A percentile compares a stretch with the other conserved stretches of the same genome.
Conservation (phyloP, 179 eudicot species). For the Beta lomatogona region DNA sequence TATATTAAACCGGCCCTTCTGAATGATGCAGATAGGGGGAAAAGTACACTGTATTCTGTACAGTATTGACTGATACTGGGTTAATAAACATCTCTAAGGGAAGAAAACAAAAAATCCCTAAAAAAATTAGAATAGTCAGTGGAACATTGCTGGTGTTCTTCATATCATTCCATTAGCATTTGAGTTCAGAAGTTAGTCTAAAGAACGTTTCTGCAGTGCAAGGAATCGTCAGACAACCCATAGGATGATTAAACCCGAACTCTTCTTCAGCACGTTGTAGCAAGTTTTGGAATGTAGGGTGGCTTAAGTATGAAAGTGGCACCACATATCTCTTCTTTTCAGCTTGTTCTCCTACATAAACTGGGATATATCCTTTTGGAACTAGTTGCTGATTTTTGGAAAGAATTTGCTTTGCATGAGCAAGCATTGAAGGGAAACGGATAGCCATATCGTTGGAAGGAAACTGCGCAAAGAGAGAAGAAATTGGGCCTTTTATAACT, state of each 20-base stretch:
- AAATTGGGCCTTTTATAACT: not conserved
- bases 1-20: conserved; percentile 19
- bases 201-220: conserved; percentile 24
- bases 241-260: conserved; percentile 41
- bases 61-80: not conserved
- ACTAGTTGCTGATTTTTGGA: conserved; percentile 29
- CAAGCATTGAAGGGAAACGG: conserved; percentile 33
- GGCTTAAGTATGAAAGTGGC: conserved; percentile 32
- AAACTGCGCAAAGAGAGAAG: not conserved
- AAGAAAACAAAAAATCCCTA: not conserved
- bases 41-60: conserved; percentile 9
- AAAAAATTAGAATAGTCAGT: not conserved
- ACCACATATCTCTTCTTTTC: conserved; percentile 36
- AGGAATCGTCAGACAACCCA: conserved; percentile 38
- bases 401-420: conserved; percentile 32
- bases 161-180: not conserved
- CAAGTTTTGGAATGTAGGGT: conserved; percentile 32
- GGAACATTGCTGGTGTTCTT: not conserved
- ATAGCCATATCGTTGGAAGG: conserved; percentile 40
- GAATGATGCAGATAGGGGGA: conserved; percentile 24
- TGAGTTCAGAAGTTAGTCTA: conserved; percentile 13
- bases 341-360: conserved; percentile 44
- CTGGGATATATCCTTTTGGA: conserved; percentile 42
- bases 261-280: conserved; percentile 30
- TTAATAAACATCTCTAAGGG: not conserved